Base-by-base conservation (phyloP, 106 monocot genomes). In the Chionographis japonica region DNA sequence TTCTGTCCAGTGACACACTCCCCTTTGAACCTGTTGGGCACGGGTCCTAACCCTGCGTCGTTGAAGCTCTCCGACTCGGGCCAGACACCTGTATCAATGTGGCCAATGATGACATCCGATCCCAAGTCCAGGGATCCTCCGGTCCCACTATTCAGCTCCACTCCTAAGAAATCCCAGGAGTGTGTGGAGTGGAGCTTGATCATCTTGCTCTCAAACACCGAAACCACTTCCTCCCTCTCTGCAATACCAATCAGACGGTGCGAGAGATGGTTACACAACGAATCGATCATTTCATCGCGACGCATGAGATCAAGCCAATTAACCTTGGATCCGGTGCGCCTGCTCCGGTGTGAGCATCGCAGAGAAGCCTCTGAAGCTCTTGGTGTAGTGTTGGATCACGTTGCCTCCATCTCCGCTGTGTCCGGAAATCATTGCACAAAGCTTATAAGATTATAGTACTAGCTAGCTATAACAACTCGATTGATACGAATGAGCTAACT, bases 321-420 rank as follows among this genome's bases (percentile, higher is more conserved):
- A 14, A 68, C 68, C 68, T 56, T 56, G 41, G 11, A 74, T 9
- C 50, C 17, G 40, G 37, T 12, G 14, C 0, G 50, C 74, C 58
- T 74, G 63, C 64, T 74, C 74, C 12, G 56, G 54, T n/a, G 74
- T 56, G 0, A 74, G 49, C 16, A 49, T 66, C 6, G 74, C 57
- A 10, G 74, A 64, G 56, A 74, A 74, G 36, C 58, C 74, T 56
- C 37, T 66, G 42, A 74, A 74, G 37, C 57, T 58, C 65, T 51
- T 65, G 7, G 13, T 57, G 58, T 75, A 75, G 40, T 66, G 67
- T 35, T 61, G 18, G 10, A 68, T 37, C 11, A 16, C 42, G 3
- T 0, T 38, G 14, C 6, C 1, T 56, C 37, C 18, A 37, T 3
- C 55, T 38, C 42, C 68, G 5, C 54, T 39, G 8, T 43, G 12